Conservation (phyloP, 2,329 filamentous ascomycete genomes). For the Verticillium nonalfalfae region DNA sequence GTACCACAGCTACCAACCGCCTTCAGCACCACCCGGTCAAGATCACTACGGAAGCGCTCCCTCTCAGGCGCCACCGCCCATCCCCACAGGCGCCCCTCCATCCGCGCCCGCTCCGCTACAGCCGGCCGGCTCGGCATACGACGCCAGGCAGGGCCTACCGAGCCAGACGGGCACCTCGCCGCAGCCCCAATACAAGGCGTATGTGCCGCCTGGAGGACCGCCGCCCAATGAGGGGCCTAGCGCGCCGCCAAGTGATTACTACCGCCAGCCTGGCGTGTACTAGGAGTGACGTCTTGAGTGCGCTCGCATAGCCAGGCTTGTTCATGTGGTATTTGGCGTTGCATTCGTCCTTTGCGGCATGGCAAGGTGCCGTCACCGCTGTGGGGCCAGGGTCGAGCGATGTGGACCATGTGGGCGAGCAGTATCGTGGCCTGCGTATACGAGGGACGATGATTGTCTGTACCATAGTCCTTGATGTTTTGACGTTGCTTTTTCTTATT, state of each 20-base stretch:
- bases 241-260: slow-evolving; percentile 51
- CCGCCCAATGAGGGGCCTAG: slow-evolving; percentile 30
- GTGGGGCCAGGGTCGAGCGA: neutral
- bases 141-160: slow-evolving; percentile 43
- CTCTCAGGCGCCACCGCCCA: slow-evolving; percentile 20
- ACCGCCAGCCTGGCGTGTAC: slow-evolving; percentile 36
- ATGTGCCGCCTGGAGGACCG: slow-evolving; percentile 39
- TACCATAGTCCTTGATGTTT: neutral
- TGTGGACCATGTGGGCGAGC: neutral
- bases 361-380: too few species aligned
- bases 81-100: slow-evolving; percentile 30
- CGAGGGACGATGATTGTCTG: neutral
- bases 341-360: too few species aligned
- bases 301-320: neutral
- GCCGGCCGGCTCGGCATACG: slow-evolving; percentile 36
- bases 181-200: slow-evolving; percentile 53
- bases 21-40: slow-evolving; percentile 17
- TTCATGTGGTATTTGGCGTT: neutral
- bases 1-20: slow-evolving; percentile 36
- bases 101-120: slow-evolving; percentile 38
- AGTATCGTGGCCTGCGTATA: neutral
- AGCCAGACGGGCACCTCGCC: slow-evolving; percentile 29
- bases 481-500: neutral
- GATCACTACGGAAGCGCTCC: slow-evolving; percentile 21
- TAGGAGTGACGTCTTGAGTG: neutral